Evolutionary conservation across 1,139 yeast genomes (phyloP), one percentile per base, ranked within the genome.

Genomic region (Geotrichum australiense): DNA sequence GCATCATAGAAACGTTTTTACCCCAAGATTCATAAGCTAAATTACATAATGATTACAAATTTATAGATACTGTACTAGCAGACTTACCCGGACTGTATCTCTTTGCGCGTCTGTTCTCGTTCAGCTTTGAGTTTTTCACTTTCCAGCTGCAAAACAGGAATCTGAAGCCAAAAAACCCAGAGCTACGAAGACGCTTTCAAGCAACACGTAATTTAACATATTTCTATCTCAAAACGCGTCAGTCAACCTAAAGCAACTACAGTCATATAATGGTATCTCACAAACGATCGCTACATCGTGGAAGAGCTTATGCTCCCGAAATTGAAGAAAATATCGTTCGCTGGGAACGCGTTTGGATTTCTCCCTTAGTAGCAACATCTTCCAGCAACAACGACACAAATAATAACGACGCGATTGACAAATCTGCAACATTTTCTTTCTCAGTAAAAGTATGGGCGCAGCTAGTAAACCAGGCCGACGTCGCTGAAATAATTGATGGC

Each of bases 381-480:
- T 31, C 16, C 25, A 37, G 23, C 19, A 24, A 33, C 19, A 37
- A 15, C 30, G 35, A 16, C 8, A 15, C 36, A 12, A 34, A 24
- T 19, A 25, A 28, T 7, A 35, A 16, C 5, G 22, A 23, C 6
- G 24, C 21, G 10, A 5, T 30, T 11, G 33, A 21, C 5, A 15
- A 19, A 6, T 6, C 20, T n/a, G 50, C 56, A 2, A 59, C 57
- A 8, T 55, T 55, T 35, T 56, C 56, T 1, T 70, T 70, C 51
- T 56, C 55, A 36, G 65, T 71, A 12, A 69, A 66, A 52, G 62
- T 70, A 20, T 72, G 78, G 78, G 58, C 68, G 0, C 48, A 61
- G 8, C 41, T 52, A 8, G 50, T 45, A 20, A 56, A 49, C 26
- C 62, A 58, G n/a, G 55, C 53, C 2, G 57, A 51, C 12, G 53